phyloP scores from a whole-genome alignment of 2,329 filamentous ascomycete species.

The Colletotrichum viniferum region DNA sequence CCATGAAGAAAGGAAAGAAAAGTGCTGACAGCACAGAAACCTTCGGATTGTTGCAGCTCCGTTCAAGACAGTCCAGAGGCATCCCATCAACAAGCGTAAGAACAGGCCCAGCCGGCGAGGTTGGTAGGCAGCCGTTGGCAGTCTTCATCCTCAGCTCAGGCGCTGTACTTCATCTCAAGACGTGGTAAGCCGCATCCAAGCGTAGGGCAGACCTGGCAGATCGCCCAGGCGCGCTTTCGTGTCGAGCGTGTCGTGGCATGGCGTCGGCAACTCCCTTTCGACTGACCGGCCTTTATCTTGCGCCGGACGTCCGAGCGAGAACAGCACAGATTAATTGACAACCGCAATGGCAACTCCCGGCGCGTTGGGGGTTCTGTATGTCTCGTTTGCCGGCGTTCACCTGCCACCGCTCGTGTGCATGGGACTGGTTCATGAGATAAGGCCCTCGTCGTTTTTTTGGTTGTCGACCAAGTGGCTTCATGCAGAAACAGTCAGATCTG shows the following conservation, averaged over 20 bases:
- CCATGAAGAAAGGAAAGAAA: conserved; percentile 5
- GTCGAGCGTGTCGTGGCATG: background rate
- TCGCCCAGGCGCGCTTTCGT: background rate
- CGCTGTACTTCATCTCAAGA: background rate
- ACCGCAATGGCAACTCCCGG: background rate
- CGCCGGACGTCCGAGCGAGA: conserved; percentile 16
- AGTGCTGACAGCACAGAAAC: background rate
- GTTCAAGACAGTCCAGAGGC: background rate
- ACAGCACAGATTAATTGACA: background rate
- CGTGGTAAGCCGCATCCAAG: background rate
- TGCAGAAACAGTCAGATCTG: background rate
- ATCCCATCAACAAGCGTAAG: background rate
- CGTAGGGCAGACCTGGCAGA: conserved; percentile 1
- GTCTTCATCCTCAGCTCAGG: background rate
- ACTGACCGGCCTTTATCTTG: background rate
- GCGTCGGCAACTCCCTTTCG: conserved; percentile 1
- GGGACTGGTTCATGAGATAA: background rate
- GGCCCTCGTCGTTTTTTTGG: background rate
- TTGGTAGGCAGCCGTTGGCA: conserved; percentile 1
- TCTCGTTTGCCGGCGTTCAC: background rate
- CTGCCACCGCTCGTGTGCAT: background rate
- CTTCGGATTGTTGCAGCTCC: background rate
- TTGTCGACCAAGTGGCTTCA: background rate
- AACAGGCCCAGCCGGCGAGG: background rate
- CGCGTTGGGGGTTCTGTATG: background rate